Conservation (phyloP, 2,329 filamentous ascomycete genomes). For the Tolypocladium guangdongense region DNA sequence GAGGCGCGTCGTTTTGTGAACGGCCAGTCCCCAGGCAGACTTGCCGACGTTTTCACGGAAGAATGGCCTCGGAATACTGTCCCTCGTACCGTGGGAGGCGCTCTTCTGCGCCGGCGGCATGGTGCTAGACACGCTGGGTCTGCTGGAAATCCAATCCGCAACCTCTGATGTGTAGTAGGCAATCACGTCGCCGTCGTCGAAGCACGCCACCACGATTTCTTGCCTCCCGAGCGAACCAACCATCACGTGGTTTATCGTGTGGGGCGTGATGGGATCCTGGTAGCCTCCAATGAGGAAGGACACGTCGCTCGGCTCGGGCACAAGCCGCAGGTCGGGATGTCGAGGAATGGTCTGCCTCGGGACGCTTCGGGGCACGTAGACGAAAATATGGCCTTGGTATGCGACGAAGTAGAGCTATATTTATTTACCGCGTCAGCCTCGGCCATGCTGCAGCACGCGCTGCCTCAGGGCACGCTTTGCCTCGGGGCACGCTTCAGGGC, state of each 20-base stretch:
- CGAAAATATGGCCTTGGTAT: conserved; percentile 44
- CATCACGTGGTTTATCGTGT: conserved; percentile 59
- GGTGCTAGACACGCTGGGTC: conserved; percentile 1
- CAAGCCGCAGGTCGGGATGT: conserved; percentile 39
- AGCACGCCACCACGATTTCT: conserved; percentile 57
- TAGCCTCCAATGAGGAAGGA: conserved; percentile 35
- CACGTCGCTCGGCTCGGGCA: conserved; percentile 28
- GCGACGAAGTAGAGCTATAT: conserved; percentile 49
- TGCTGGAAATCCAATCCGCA: conserved; percentile 28
- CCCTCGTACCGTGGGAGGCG: conserved; percentile 5
- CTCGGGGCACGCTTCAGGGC: not conserved
- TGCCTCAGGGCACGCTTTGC: not conserved
- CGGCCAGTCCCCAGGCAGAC: conserved; percentile 81
- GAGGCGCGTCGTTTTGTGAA: conserved; percentile 71
- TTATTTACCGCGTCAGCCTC: not conserved
- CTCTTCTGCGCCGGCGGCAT: conserved; percentile 3
- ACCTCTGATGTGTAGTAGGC: conserved; percentile 55
- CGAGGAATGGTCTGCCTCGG: conserved; percentile 35
- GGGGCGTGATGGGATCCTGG: conserved; percentile 39
- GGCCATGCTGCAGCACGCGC: not conserved
- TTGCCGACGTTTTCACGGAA: conserved; percentile 65
- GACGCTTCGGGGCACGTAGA: conserved; percentile 39
- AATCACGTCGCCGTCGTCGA: conserved; percentile 66
- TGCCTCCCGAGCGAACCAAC: conserved; percentile 57
- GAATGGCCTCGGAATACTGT: conserved; percentile 34